Base-by-base conservation (phyloP, 2,329 filamentous ascomycete species). In the Fusarium pilosicola region DNA sequence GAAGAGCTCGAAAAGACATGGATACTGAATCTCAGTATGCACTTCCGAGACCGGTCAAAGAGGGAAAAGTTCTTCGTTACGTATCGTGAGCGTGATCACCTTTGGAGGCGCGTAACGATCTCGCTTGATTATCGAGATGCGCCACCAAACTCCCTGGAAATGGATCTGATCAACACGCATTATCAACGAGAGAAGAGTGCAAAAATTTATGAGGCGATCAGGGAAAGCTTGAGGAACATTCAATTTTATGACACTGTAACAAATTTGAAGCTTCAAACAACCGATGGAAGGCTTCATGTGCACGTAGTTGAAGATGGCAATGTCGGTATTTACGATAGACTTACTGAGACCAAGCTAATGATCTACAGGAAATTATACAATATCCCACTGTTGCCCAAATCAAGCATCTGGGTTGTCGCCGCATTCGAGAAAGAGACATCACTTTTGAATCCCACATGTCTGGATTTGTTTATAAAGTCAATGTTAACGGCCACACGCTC, bases 41-140 rank as follows among this genome's bases (percentile, higher is more conserved):
- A 97, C 82, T 99, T 98, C 82, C 91, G 95, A 67, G 96, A 99
- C 83, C 92, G 93, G 78, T 97, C 95, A 18, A 93, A 94, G 77
- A 90, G 96, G 48, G 96, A 99, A 82, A 99, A 99, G 82, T 98
- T 98, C 85, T 99, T 98, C 81, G 92, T 99, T 72, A 98, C 96
- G 0, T 99, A 94, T 81, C 94, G 95, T 54, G 93, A 97, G 81
- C 88, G 89, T 54, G 91, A 94, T 9, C 92, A 90, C 71, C 86
- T 90, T 70, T 97, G 95, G 94, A 90, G 94, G 62, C 89, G 96
- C 56, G 93, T 99, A 57, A 98, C 96, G 6, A 91, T 99, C 36
- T 98, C 96, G 2, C 90, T 97, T 76, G 96, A 99, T 83, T 99
- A 98, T 82, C 91, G 95, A 67, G 86, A 93, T 79, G 92, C 94